phyloP scores from a whole-genome alignment of 306 rosid species.

The Quercus agrifolia region DNA sequence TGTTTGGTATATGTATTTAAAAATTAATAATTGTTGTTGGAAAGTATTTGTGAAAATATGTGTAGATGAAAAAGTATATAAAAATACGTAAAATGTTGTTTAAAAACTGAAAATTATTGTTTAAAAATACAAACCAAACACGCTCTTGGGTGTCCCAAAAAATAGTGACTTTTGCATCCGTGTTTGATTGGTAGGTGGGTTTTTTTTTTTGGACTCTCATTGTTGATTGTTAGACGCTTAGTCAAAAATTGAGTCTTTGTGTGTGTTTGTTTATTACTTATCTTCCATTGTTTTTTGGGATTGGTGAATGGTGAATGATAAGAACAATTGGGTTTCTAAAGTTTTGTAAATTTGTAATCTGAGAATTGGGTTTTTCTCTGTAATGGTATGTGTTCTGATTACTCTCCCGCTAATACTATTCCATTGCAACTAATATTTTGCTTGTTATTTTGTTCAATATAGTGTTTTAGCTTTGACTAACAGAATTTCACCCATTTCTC shows the following conservation, averaged over 20 bases:
- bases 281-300: background rate
- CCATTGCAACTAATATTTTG: background rate
- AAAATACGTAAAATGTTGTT: no score
- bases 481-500: background rate
- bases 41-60: no score
- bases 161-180: background rate
- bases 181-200: conserved; percentile 15
- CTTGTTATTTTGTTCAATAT: background rate
- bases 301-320: background rate
- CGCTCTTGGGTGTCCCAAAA: background rate
- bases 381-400: conserved; percentile 1
- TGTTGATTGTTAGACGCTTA: background rate
- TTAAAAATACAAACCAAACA: no score
- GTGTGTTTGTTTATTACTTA: background rate
- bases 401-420: background rate
- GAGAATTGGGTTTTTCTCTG: background rate
- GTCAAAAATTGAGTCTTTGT: no score
- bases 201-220: background rate
- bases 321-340: background rate
- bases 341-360: background rate
- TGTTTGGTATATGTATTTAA: no score
- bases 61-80: no score
- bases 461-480: background rate
- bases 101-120: no score
- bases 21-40: no score